These are phyloP conservation scores for Spinacia oleracea DNA, from an alignment of 179 eudicot genomes.

Conservation along the genomic window DNA sequence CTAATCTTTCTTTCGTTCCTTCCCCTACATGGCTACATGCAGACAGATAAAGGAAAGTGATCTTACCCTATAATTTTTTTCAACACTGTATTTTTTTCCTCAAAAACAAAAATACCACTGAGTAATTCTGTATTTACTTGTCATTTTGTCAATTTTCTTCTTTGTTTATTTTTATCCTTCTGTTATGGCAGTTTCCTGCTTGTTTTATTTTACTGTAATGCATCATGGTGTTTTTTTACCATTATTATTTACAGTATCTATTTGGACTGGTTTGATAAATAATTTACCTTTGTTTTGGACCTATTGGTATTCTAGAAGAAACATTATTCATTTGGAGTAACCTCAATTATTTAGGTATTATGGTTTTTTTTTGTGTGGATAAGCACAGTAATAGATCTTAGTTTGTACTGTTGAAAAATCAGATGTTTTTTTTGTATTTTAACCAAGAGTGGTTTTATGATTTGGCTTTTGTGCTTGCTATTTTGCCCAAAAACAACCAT, in stretches of 20 bases:
- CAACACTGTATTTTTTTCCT: too few relatives aligned
- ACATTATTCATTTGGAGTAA: neutral
- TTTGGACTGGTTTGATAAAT: neutral
- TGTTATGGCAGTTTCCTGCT: slow-evolving; percentile 7
- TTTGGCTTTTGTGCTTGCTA: slow-evolving; percentile 14
- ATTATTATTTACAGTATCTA: too few relatives aligned
- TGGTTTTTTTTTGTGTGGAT: neutral
- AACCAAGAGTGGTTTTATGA: neutral
- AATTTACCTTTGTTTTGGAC: slow-evolving; percentile 12
- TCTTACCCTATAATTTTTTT: too few relatives aligned
- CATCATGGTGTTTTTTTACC: too few relatives aligned
- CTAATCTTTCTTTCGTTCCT: slow-evolving; percentile 8
- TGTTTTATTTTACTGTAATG: neutral
- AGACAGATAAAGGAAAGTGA: slow-evolving; percentile 27
- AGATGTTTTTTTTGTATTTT: neutral
- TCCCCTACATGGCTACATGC: too few relatives aligned
- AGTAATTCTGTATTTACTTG: slow-evolving; percentile 20
- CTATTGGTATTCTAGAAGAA: neutral
- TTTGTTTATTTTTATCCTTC: neutral
- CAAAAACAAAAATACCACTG: neutral
- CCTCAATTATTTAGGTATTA: neutral
- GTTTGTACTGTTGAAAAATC: neutral
- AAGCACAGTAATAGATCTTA: neutral
- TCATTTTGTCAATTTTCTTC: slow-evolving; percentile 3
- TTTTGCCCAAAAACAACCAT: neutral